These are phyloP conservation scores for Diaporthe caulivora DNA, from an alignment of 2,329 filamentous ascomycete genomes.

Conservation along the genomic window DNA sequence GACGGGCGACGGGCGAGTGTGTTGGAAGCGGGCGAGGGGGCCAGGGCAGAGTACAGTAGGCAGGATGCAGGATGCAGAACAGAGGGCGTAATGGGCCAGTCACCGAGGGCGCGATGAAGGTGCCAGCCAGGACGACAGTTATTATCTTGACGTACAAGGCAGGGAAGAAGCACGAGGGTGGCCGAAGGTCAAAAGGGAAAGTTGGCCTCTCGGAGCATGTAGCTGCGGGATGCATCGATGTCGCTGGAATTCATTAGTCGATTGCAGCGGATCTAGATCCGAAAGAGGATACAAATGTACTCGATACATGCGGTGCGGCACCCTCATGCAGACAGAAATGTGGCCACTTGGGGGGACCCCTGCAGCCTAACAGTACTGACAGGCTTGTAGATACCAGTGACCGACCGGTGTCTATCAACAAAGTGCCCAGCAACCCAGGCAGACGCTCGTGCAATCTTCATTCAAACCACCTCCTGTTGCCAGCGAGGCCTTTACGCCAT, in stretches of 20 bases:
- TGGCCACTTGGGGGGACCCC: constrained; percentile 10
- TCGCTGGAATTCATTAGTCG: constrained; percentile 7
- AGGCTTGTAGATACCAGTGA: background rate
- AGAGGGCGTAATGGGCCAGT: background rate
- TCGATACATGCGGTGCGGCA: background rate
- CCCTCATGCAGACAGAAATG: constrained; percentile 4
- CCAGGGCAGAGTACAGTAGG: background rate
- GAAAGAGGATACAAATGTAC: constrained; percentile 1
- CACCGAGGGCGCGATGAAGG: background rate
- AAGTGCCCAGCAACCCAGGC: background rate
- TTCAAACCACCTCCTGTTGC: background rate
- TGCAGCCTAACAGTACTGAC: background rate
- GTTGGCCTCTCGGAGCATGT: constrained; percentile 36
- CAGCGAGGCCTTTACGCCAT: too few relatives aligned
- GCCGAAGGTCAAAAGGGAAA: constrained; percentile 22
- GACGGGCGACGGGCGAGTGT: background rate
- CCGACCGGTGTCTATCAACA: background rate
- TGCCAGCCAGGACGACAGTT: background rate
- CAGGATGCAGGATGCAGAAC: background rate
- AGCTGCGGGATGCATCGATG: constrained; percentile 14
- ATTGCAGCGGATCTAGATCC: constrained; percentile 21
- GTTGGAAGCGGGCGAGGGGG: background rate
- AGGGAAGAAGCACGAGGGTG: background rate
- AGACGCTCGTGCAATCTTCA: background rate
- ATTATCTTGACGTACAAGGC: background rate